phyloP scores from a whole-genome alignment of 2,329 filamentous ascomycete genomes.

The Scytalidium lignicola region DNA sequence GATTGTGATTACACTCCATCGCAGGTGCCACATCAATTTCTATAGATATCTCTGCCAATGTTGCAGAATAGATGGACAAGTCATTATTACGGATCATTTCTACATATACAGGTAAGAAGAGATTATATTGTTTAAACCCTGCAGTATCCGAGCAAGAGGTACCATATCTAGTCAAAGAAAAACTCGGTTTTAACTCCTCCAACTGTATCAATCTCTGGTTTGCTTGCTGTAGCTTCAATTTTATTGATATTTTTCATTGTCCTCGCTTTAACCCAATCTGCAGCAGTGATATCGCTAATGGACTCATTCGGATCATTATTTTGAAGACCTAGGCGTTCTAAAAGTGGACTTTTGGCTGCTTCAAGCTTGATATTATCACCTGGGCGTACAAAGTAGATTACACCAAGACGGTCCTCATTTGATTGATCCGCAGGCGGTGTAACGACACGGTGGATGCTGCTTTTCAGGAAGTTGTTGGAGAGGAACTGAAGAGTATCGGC shows the following conservation, averaged over 20 bases:
- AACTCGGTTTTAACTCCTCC: too few relatives aligned
- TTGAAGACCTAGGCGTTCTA: constrained; percentile 22
- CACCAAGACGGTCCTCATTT: constrained; percentile 34
- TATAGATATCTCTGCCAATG: too few relatives aligned
- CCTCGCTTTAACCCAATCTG: constrained; percentile 8
- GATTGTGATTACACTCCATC: too few relatives aligned
- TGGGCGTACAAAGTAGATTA: constrained; percentile 37
- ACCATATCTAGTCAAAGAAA: too few relatives aligned
- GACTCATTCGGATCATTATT: neutral
- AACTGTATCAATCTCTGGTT: constrained; percentile 3
- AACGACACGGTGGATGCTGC: constrained; percentile 33
- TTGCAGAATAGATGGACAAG: too few relatives aligned
- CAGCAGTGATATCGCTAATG: constrained; percentile 2
- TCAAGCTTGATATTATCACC: constrained; percentile 13
- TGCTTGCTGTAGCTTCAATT: constrained; percentile 3
- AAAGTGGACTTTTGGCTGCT: constrained; percentile 23
- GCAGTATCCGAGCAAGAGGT: too few relatives aligned
- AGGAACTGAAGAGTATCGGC: constrained; percentile 42
- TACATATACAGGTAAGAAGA: too few relatives aligned
- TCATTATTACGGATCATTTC: too few relatives aligned
- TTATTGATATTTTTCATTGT: constrained; percentile 7
- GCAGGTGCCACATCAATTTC: too few relatives aligned
- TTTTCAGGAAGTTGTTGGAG: constrained; percentile 40
- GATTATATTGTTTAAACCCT: too few relatives aligned
- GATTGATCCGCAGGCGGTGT: constrained; percentile 27